These are phyloP conservation scores for Cercophora scortea DNA, from an alignment of 495 filamentous ascomycete genomes.

Conservation along the genomic window DNA sequence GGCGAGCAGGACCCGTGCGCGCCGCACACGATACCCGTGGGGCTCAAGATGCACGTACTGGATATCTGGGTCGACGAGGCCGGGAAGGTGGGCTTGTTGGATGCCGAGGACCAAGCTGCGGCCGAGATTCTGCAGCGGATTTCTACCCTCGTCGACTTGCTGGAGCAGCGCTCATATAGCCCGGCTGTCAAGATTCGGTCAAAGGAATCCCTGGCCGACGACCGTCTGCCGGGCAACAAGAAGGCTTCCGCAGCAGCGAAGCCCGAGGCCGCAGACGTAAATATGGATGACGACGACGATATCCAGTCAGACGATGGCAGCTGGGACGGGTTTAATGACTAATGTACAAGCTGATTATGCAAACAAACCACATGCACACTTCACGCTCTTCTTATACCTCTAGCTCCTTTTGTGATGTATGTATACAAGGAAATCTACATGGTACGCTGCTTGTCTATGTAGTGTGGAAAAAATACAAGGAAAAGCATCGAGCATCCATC, in stretches of 20 bases:
- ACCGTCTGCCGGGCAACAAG: slow-evolving; percentile 52
- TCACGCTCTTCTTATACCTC: not conserved
- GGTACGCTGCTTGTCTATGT: not conserved
- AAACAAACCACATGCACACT: not conserved
- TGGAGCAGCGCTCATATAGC: slow-evolving; percentile 45
- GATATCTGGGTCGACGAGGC: slow-evolving; percentile 89
- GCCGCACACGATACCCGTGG: slow-evolving; percentile 54
- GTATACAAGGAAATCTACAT: not conserved
- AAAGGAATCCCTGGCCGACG: slow-evolving; percentile 66
- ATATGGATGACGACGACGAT: slow-evolving; percentile 9
- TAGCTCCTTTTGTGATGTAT: not conserved
- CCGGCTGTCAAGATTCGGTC: slow-evolving; percentile 68
- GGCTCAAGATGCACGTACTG: slow-evolving; percentile 76
- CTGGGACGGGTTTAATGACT: slow-evolving; percentile 72
- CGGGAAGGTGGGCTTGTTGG: slow-evolving; percentile 56
- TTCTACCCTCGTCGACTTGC: slow-evolving; percentile 26
- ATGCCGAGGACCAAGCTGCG: slow-evolving; percentile 30
- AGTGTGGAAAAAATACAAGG: no score
- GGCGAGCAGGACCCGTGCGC: slow-evolving; percentile 22
- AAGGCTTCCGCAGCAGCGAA: slow-evolving; percentile 22
- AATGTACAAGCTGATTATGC: not conserved
- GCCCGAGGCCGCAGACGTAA: slow-evolving; percentile 32
- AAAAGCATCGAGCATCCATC: no score
- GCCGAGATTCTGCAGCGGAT: slow-evolving; percentile 27
- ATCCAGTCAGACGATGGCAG: slow-evolving; percentile 27